Evolutionary conservation across 2,329 filamentous ascomycete species (phyloP).

Genomic region (Didymella pomorum): DNA sequence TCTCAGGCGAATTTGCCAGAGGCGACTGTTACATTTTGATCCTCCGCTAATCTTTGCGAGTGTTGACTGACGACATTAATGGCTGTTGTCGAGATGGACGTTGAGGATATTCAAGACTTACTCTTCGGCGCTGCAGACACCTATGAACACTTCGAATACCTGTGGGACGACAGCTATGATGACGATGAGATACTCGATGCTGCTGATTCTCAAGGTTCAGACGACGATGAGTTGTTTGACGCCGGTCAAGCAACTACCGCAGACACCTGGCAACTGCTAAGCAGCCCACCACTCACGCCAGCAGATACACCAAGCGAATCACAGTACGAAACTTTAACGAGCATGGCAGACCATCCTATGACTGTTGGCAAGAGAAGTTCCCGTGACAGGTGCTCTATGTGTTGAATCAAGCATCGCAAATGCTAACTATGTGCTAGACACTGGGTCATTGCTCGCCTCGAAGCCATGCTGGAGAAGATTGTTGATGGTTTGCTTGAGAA

Average conservation of each 20-base stretch:
- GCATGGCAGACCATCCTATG: background rate
- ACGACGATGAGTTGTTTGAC: constrained; percentile 9
- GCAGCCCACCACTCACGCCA: constrained; percentile 11
- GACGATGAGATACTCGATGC: constrained; percentile 34
- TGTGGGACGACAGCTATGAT: constrained; percentile 25
- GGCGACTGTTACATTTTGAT: background rate
- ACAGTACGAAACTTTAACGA: background rate
- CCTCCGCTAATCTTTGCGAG: background rate
- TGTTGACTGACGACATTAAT: background rate
- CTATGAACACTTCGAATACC: constrained; percentile 26
- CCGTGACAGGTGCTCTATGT: constrained; percentile 27
- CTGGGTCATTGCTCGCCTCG: constrained; percentile 62
- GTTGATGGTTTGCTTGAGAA: constrained; percentile 61
- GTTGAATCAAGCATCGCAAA: background rate
- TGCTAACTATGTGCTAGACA: constrained; percentile 29
- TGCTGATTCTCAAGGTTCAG: background rate
- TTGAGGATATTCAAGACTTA: constrained; percentile 38
- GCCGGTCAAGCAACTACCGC: constrained; percentile 8
- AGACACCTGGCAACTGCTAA: constrained; percentile 20
- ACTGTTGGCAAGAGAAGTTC: background rate
- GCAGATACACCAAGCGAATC: background rate
- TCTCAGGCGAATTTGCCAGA: background rate
- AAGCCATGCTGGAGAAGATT: constrained; percentile 63
- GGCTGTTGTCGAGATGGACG: constrained; percentile 28
- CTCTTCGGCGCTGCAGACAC: constrained; percentile 36